Conservation (phyloP, 225 moss, liverwort and hornwort species). For the Rhytidiadelphus loreus region DNA sequence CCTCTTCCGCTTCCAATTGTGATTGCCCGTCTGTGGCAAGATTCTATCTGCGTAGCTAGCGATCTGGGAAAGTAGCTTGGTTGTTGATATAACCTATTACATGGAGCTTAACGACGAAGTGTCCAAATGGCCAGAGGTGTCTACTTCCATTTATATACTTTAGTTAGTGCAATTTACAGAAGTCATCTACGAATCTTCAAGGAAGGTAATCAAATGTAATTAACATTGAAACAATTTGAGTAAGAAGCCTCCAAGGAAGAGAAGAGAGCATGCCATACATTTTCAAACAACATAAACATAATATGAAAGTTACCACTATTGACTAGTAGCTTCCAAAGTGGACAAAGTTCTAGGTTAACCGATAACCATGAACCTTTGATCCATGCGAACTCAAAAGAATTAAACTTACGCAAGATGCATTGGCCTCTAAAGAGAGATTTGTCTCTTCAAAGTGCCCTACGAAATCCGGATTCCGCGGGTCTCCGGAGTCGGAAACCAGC, state of each 20-base stretch:
- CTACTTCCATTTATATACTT: neutral
- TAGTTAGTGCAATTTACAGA: neutral
- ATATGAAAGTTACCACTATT: neutral
- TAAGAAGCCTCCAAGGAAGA: neutral
- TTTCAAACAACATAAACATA: neutral
- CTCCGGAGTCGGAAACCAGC: neutral
- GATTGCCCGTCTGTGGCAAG: no score
- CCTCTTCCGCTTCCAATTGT: neutral
- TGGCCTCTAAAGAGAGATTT: neutral
- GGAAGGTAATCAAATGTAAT: neutral
- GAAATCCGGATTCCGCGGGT: neutral
- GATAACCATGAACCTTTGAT: neutral
- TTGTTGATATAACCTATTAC: neutral
- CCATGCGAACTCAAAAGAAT: neutral
- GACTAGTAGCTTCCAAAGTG: neutral
- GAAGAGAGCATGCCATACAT: neutral
- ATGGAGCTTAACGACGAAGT: neutral
- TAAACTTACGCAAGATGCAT: neutral
- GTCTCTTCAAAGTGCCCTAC: neutral
- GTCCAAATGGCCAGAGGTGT: neutral
- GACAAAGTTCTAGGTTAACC: neutral
- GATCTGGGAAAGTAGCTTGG: neutral
- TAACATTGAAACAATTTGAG: neutral
- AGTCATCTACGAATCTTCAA: neutral
- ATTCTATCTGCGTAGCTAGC: no score